Conservation (phyloP, 495 filamentous ascomycete genomes). For the Penicillium paradoxum region DNA sequence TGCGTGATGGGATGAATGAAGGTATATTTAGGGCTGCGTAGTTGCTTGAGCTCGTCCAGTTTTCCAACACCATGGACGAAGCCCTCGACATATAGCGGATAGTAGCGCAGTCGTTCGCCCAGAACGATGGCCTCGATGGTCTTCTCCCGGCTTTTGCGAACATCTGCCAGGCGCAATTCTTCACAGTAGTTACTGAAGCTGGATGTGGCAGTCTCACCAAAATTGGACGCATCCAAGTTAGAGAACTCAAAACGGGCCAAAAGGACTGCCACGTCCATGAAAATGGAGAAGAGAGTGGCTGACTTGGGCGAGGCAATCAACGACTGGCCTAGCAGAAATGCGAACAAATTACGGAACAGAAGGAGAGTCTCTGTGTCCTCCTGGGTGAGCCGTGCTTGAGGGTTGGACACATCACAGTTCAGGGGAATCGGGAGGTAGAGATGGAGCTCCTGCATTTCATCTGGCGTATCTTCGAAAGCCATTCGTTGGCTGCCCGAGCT, state of each 20-base stretch:
- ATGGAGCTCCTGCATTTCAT: conserved; percentile 54
- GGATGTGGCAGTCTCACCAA: conserved; percentile 69
- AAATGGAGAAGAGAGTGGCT: conserved; percentile 65
- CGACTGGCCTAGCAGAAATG: conserved; percentile 75
- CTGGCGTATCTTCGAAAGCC: conserved; percentile 37
- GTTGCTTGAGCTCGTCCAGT: conserved; percentile 64
- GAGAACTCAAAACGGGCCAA: conserved; percentile 72
- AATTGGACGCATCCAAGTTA: conserved; percentile 75
- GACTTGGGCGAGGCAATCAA: conserved; percentile 70
- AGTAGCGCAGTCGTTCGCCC: conserved; percentile 78
- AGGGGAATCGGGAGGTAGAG: conserved; percentile 64
- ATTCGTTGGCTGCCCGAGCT: conserved; percentile 42
- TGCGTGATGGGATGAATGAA: conserved; percentile 66
- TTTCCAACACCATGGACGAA: conserved; percentile 93
- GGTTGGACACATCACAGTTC: conserved; percentile 43
- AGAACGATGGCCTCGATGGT: conserved; percentile 85
- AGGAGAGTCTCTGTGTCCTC: conserved; percentile 66
- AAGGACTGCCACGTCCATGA: conserved; percentile 64
- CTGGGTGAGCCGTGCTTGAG: conserved; percentile 34
- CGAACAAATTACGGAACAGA: conserved; percentile 83
- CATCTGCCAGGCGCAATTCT: conserved; percentile 71
- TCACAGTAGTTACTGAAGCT: conserved; percentile 75
- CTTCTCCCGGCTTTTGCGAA: conserved; percentile 78
- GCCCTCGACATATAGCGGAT: conserved; percentile 79
- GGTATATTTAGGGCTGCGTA: conserved; percentile 62